Base-by-base conservation (phyloP, 441 rosid genomes). In the Gossypium lobatum region DNA sequence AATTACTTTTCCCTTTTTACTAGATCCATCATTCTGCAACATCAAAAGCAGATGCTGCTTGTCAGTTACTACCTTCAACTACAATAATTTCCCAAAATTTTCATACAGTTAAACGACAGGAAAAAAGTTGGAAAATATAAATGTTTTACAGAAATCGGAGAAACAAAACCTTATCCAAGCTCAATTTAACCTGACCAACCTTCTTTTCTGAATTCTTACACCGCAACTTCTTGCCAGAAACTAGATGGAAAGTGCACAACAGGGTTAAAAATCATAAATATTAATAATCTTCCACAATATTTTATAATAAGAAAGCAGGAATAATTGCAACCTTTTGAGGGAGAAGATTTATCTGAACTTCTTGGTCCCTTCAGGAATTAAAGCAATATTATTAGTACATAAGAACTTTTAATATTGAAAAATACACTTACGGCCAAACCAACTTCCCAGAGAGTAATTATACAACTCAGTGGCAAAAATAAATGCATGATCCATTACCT, bases 311-410 rank as follows among this genome's bases (percentile, higher is more conserved):
- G 65, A 78, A 76, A 79, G n/a, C 9, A 48, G 52, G 73, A 59
- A 75, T 53, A 62, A 34, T 8, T 75, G 34, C 58, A 76, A 88
- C 93, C 93, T 85, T 80, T 82, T 28, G 77, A 62, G 55, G 83
- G 72, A 62, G 77, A 71, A 53, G 85, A 76, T 77, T 74, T 85
- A 68, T 80, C 76, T 61, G 69, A 76, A 76, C 58, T 77, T 68
- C 70, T 79, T 50, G 79, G 79, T 65, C 25, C 78, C 71, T 69
- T 81, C 86, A 84, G 86, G 69, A 75, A 82, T 61, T 39, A 71
- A 39, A 70, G 75, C 23, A 74, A 63, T 69, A 69, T 20, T 68
- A 73, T 78, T 17, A 80, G 79, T 67, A 59, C 58, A 25, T 28
- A 50, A 45, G 57, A 2, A 5, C 4, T 14, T 37, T 28, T 18